Evolutionary conservation across 192 early-diverging fungal species (phyloP), one percentile per base, ranked within the genome.

Genomic region (Backusella morwellensis): DNA sequence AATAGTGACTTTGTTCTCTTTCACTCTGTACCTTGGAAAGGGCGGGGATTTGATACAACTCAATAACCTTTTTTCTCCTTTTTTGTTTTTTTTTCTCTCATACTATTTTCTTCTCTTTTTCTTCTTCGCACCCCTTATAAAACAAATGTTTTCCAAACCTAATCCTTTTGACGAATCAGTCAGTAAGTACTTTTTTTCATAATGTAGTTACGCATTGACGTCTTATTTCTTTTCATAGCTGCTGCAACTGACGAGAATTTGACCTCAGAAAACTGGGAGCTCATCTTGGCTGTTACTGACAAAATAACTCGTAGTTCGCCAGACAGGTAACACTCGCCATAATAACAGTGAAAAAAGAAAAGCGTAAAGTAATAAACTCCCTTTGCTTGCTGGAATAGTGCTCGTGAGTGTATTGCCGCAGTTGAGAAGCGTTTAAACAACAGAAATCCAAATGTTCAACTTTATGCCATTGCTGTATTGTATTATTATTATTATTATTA

Each of bases 201-300:
- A 29, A 15, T 6, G 3, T 15, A 19, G 21, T 54, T 12, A 56
- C 6, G 8, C 4, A 34, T 29, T 40, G 12, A 11, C n/a, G 35
- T 5, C 21, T 5, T n/a, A 63, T 44, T 69, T 35, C 29, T 63
- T 63, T 68, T 56, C 41, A 52, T 86, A 90, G 90, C 81, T 76
- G 88, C 92, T 82, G 97, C 98, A 15, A 99, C 98, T 7, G 92
- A 90, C 85, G 97, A 98, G 81, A 95, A 88, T 66, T 90, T 97
- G 76, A 95, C 96, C 14, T 86, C 90, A 47, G 98, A 99, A 85
- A 94, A 99, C 87, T 99, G 97, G 97, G 89, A 90, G 68, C 84
- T 92, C 66, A 93, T 94, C 68, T 85, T 92, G 68, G 85, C 84
- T 73, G 89, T 96, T 32, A 91, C 90, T 75, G 93, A 95, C 78